Evolutionary conservation across 305 asterid genomes (phyloP), one percentile per base, ranked within the genome.

Genomic region (Fraxinus sp.): DNA sequence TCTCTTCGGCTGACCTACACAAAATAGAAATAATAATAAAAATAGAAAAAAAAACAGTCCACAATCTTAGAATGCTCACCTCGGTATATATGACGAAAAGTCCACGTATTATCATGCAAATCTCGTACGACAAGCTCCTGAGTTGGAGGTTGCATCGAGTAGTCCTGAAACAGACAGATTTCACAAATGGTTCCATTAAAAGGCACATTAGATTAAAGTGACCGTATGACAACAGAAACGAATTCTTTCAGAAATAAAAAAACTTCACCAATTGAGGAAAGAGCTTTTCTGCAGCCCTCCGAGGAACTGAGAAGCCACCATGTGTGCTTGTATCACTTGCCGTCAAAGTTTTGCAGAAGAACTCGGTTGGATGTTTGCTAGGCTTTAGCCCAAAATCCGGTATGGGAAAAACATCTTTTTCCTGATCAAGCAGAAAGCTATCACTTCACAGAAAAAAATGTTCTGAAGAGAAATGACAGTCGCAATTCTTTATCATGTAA

Each of bases 291-390:
- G 98, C 98, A 82, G 98, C 97, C 83, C 98, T 89, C 26, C 98
- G 89, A 44, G 98, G 98, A 79, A 95, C 98, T 3, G 98, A 95
- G 85, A 95, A 95, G 41, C 98, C 98, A 30, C 98, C 98, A 22
- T 95, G 98, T 13, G 97, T 95, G 89, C 98, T 95, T 13, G 98
- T 95, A 86, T 95, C 98, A 78, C 98, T 95, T 28, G 97, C 97
- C 2, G 98, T 93, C 87, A 95, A 85, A 5, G 97, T 95, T 86
- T 95, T 93, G 92, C 98, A 95, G 88, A 95, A 95, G 88, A 95
- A 93, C 32, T 95, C 98, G 3, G 93, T 90, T n/a, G 98, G 98
- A 84, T 95, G 97, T 86, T 88, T 93, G 57, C 94, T 89, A 13
- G 93, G 88, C 86, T 90, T 95, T 57, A 89, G 76, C 68, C 98